These are phyloP conservation scores for Rhynchosporium graminicola DNA, from an alignment of 2,329 filamentous ascomycete species.

Conservation along the genomic window DNA sequence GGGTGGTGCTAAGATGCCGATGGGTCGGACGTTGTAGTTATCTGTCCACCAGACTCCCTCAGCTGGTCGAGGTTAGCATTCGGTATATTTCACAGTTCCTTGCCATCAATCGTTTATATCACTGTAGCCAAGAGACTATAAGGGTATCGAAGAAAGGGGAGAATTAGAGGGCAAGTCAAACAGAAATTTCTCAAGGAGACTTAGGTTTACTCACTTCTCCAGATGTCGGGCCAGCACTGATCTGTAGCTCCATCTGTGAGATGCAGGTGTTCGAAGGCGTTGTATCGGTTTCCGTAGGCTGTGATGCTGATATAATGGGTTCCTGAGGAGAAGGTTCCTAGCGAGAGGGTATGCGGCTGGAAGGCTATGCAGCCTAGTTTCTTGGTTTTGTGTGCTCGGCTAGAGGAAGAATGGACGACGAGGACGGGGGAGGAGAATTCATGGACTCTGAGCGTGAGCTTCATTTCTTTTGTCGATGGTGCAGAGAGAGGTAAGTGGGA, in stretches of 20 bases:
- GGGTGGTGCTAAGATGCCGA: constrained; percentile 24
- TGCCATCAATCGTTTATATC: no score
- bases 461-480: not conserved
- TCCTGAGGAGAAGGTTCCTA: constrained; percentile 26
- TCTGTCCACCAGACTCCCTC: constrained; percentile 34
- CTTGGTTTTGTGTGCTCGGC: not conserved
- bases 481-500: not conserved
- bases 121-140: no score
- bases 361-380: constrained; percentile 35
- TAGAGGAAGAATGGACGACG: constrained; percentile 18
- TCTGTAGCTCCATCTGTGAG: constrained; percentile 29
- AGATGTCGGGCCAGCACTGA: constrained; percentile 32
- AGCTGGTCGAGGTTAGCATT: constrained; percentile 14
- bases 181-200: not conserved
- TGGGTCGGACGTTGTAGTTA: constrained; percentile 27
- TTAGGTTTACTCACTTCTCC: constrained; percentile 31
- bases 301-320: constrained; percentile 32
- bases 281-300: constrained; percentile 37
- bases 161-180: not conserved
- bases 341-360: constrained; percentile 32
- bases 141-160: not conserved
- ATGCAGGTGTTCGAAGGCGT: constrained; percentile 39
- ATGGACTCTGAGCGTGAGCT: constrained; percentile 26
- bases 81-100: no score
- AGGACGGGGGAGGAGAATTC: constrained; percentile 36